A percentile compares a stretch with the other conserved stretches of the same genome.
phyloP scores from a whole-genome alignment of 495 filamentous ascomycete species.

The Tuber umbilicatum region DNA sequence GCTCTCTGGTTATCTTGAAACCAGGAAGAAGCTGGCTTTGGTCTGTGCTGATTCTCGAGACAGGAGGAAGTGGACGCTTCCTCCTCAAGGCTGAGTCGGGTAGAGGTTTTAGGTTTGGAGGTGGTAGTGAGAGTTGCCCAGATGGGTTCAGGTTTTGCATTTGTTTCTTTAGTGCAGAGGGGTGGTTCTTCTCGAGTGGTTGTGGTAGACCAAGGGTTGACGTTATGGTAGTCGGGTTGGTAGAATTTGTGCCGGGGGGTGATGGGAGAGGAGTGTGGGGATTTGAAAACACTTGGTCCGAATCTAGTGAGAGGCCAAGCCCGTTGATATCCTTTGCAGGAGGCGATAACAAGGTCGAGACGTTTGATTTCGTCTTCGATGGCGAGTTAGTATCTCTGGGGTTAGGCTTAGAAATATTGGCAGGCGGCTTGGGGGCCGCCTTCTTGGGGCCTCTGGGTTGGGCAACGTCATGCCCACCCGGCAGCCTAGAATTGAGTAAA shows the following conservation, averaged over 20 bases:
- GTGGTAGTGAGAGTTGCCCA: slow-evolving; percentile 21
- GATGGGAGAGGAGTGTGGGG: slow-evolving; percentile 22
- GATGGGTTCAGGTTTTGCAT: slow-evolving; percentile 15
- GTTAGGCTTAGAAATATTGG: slow-evolving; percentile 20
- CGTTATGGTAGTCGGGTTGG: slow-evolving; percentile 6
- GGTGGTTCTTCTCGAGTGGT: slow-evolving; percentile 18
- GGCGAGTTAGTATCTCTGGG: slow-evolving; percentile 23
- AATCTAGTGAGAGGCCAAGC: slow-evolving; percentile 22
- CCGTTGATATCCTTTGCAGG: slow-evolving; percentile 21
- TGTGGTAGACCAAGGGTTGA: slow-evolving; percentile 18
- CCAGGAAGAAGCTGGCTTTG: slow-evolving; percentile 37
- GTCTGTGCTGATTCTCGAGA: slow-evolving; percentile 36
- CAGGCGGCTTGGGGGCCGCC: slow-evolving; percentile 18
- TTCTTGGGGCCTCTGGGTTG: slow-evolving; percentile 17
- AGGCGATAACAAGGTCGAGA: slow-evolving; percentile 23
- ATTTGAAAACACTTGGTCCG: slow-evolving; percentile 24
- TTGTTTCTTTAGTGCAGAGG: slow-evolving; percentile 20
- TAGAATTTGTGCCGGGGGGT: slow-evolving; percentile 23
- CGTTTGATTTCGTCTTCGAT: slow-evolving; percentile 30
- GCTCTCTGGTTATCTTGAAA: slow-evolving; percentile 33
- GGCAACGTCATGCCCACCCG: slow-evolving; percentile 26
- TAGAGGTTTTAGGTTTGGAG: slow-evolving; percentile 14
- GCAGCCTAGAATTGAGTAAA: slow-evolving; percentile 37
- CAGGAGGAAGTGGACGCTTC: slow-evolving; percentile 24
- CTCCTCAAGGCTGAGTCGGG: slow-evolving; percentile 15